A percentile compares a stretch with the other conserved stretches of the same genome.
phyloP scores from a whole-genome alignment of 306 rosid species.

The Cyamopsis tetragonoloba region DNA sequence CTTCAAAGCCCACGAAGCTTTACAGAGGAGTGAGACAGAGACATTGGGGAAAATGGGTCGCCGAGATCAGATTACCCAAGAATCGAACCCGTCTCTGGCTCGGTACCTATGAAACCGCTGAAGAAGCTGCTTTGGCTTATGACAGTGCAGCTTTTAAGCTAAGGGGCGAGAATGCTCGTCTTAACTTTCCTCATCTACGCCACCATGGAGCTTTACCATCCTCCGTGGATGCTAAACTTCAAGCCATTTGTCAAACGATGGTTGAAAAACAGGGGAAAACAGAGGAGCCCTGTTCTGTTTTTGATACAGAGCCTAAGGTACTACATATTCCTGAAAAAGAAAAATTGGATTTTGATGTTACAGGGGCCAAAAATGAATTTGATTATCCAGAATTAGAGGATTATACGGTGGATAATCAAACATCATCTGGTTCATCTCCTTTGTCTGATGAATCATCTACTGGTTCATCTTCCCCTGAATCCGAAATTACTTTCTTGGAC shows the following conservation, averaged over 20 bases:
- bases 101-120: constrained; percentile 74
- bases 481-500: constrained; percentile 44
- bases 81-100: constrained; percentile 87
- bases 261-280: constrained; percentile 35
- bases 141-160: constrained; percentile 73
- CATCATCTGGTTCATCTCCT: constrained; percentile 35
- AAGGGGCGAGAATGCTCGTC: constrained; percentile 63
- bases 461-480: constrained; percentile 58
- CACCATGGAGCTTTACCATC: constrained; percentile 61
- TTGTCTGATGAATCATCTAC: constrained; percentile 38
- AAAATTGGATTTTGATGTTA: too few relatives aligned
- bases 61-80: constrained; percentile 82
- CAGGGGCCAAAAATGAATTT: too few relatives aligned
- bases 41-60: constrained; percentile 94
- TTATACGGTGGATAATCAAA: constrained; percentile 31
- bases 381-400: constrained; percentile 18
- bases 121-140: constrained; percentile 77
- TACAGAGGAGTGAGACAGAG: constrained; percentile 81
- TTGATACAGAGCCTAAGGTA: constrained; percentile 32
- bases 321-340: too few relatives aligned
- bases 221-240: constrained; percentile 68
- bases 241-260: constrained; percentile 61
- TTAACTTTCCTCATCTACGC: constrained; percentile 65
- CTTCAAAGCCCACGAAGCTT: constrained; percentile 46
- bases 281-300: constrained; percentile 23